Evolutionary conservation across 176 grass and related monocot species (phyloP), one percentile per base, ranked within the genome.

Genomic region (Aegilops sharonensis): DNA sequence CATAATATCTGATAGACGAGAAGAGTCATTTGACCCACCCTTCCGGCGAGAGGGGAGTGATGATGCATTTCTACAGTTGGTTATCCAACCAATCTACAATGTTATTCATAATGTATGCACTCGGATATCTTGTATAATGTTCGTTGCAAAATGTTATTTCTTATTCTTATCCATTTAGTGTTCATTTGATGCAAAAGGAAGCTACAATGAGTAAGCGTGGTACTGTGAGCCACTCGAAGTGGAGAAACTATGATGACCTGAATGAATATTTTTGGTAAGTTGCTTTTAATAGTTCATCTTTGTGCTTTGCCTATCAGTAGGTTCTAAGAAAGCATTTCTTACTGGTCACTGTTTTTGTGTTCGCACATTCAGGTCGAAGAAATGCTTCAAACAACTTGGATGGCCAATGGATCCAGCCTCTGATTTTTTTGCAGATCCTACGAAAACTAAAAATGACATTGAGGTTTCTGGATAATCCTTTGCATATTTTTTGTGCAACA

Each of bases 201-300:
- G 87, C 91, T 86, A 57, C 7, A 69, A 88, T 72, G 81, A 87
- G 85, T 65, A 96, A 92, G 91, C 8, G 3, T 56, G 89, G 92
- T 93, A 95, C 90, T 18, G 77, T 50, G 48, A 98, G 97, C 82
- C 97, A 98, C 90, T 98, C 97, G 72, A 87, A 80, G 76, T 98
- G 97, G 97, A 94, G 97, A 91, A 98, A 98, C 69, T 98, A 98
- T 83, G 97, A 98, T 70, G 97, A 98, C 78, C 83, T 98, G 78
- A 98, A 98, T 52, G 97, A 98, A 84, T 98, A 93, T 75, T 98
- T 98, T 80, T 98, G 94, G 97, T 98, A 89, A 81, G 65, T 80
- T 64, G 18, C 68, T 77, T 30, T 39, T 92, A 63, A 64, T 81
- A 37, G n/a, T 78, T 89, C 24, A 32, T 40, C 17, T 54, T 68